Conservation (phyloP, 2,329 filamentous ascomycete genomes). For the Talaromyces rugulosus region DNA sequence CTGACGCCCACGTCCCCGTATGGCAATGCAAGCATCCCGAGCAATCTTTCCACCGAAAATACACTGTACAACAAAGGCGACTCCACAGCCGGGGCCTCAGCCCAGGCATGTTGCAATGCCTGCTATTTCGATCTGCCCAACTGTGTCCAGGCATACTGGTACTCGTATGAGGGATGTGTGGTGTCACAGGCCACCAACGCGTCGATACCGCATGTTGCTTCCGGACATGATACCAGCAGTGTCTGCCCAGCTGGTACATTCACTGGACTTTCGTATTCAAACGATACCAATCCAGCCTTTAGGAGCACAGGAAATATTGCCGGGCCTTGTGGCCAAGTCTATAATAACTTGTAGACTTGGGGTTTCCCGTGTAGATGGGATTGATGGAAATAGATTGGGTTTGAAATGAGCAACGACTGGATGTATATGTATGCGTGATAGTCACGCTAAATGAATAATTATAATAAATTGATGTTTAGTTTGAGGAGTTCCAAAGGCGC, state of each 20-base stretch:
- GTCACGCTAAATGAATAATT: not conserved
- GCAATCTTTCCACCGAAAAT: slow-evolving; percentile 4
- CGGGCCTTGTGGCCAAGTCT: slow-evolving; percentile 7
- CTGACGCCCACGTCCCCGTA: slow-evolving; percentile 5
- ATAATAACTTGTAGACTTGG: slow-evolving; percentile 1
- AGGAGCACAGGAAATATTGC: slow-evolving; percentile 10
- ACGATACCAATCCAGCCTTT: slow-evolving; percentile 7
- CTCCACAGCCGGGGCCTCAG: slow-evolving; percentile 4
- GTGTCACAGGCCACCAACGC: slow-evolving; percentile 8
- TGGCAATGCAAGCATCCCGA: slow-evolving; percentile 5
- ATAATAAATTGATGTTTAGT: not conserved
- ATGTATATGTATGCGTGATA: not conserved
- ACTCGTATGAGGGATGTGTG: slow-evolving; percentile 11
- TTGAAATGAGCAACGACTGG: not conserved
- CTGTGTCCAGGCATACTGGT: slow-evolving; percentile 12
- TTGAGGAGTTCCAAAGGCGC: too few species aligned
- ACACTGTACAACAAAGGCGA: not conserved
- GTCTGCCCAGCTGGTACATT: slow-evolving; percentile 7
- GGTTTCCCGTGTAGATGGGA: not conserved
- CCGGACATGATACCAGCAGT: slow-evolving; percentile 1
- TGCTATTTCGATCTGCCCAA: slow-evolving; percentile 12
- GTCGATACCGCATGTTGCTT: slow-evolving; percentile 1
- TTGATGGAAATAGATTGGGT: not conserved
- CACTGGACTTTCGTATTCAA: slow-evolving; percentile 4
- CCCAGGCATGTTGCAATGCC: slow-evolving; percentile 11